phyloP scores from a whole-genome alignment of 2,329 filamentous ascomycete species.

The Colletotrichum sp. region DNA sequence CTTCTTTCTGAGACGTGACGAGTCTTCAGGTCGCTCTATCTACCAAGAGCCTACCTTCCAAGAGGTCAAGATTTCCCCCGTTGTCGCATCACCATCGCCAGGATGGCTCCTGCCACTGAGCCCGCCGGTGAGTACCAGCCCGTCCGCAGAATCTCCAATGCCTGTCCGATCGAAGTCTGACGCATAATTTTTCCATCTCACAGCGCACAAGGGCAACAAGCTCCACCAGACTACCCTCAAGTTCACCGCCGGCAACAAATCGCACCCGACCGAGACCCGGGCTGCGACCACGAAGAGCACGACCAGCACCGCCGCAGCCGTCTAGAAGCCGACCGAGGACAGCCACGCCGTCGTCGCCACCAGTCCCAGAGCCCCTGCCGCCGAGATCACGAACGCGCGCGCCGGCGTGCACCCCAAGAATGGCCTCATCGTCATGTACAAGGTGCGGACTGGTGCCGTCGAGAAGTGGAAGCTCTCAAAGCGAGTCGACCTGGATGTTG shows the following conservation, averaged over 20 bases:
- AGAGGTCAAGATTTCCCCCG: neutral
- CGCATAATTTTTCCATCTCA: neutral
- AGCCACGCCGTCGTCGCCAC: neutral
- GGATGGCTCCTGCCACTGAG: neutral
- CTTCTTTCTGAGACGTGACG: neutral
- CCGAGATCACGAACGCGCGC: neutral
- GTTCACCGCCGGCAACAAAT: neutral
- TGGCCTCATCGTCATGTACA: neutral
- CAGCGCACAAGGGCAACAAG: neutral
- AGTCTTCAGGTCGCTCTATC: neutral
- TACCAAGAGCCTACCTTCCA: neutral
- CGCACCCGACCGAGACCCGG: neutral
- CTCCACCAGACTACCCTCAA: neutral
- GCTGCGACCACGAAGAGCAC: neutral
- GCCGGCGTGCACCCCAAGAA: neutral
- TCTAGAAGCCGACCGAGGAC: neutral
- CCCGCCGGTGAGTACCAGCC: neutral
- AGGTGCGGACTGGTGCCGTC: neutral
- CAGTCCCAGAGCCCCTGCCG: neutral
- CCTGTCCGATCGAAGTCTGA: neutral
- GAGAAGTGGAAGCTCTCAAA: neutral
- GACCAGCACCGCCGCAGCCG: neutral
- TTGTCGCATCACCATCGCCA: neutral
- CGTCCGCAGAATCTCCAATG: neutral
- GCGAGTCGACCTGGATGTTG: neutral